Conservation (phyloP, 257 asterid genomes). For the Solanum clarkiae region DNA sequence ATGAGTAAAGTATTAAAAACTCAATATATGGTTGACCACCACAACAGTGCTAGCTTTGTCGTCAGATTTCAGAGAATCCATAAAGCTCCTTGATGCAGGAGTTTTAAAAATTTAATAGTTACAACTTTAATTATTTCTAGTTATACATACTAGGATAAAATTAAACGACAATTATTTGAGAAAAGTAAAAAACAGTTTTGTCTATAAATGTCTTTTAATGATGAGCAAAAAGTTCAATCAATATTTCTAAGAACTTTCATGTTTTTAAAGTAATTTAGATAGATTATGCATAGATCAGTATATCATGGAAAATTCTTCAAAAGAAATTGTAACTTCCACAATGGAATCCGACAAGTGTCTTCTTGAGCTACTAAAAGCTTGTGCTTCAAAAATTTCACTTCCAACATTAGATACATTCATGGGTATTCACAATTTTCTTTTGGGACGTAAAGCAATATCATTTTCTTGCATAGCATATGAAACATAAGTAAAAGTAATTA, state of each 20-base stretch:
- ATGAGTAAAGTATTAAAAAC: too few relatives aligned
- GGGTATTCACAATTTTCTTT: not conserved
- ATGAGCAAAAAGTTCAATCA: not conserved
- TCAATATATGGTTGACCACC: too few relatives aligned
- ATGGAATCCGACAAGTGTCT: not conserved
- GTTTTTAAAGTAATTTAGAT: not conserved
- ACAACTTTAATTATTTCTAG: not conserved
- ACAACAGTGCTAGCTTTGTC: too few relatives aligned
- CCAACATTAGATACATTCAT: not conserved
- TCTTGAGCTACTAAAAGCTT: not conserved
- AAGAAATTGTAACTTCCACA: not conserved
- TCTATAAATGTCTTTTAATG: too few relatives aligned
- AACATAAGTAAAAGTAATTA: not conserved
- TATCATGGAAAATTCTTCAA: not conserved
- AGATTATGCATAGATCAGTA: not conserved
- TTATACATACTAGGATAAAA: not conserved
- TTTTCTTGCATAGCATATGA: not conserved
- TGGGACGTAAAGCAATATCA: not conserved
- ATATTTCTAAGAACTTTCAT: not conserved
- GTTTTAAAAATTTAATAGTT: not conserved
- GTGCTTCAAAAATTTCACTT: not conserved
- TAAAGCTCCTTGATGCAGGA: not conserved
- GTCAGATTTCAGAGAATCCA: too few relatives aligned
- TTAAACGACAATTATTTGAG: not conserved
- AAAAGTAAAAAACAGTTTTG: not conserved